Evolutionary conservation across 73 alveolate species (phyloP).

Genomic region (Paramecium bursaria): DNA sequence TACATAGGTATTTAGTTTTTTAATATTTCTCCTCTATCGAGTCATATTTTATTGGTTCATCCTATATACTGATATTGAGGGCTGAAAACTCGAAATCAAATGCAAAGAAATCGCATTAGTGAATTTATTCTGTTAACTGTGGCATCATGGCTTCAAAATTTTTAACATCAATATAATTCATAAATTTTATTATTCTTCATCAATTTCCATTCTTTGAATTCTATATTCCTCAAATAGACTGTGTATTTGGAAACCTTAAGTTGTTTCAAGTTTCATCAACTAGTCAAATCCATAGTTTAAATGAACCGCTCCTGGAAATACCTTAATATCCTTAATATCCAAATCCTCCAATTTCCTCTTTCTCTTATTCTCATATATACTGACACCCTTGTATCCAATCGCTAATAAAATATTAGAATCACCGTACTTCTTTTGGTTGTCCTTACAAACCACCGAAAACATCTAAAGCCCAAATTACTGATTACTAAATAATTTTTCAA

Average conservation of each 20-base stretch:
- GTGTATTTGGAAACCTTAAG: slow-evolving; percentile 39
- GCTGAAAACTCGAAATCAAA: too few species aligned
- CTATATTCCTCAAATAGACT: slow-evolving; percentile 46
- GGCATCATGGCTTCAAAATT: too few species aligned
- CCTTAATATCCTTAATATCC: slow-evolving; percentile 10
- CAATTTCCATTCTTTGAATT: background rate
- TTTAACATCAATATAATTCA: background rate
- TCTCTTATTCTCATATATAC: background rate
- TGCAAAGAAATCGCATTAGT: too few species aligned
- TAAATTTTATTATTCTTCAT: background rate
- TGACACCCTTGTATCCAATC: slow-evolving; percentile 21
- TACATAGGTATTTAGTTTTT: too few species aligned
- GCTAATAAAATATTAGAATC: slow-evolving; percentile 4
- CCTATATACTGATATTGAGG: too few species aligned
- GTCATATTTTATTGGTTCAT: too few species aligned
- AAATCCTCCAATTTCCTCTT: background rate
- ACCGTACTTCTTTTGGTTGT: background rate
- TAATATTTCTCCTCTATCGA: too few species aligned
- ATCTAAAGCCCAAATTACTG: background rate
- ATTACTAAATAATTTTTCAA: background rate
- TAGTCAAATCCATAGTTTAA: background rate
- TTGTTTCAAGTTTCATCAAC: slow-evolving; percentile 7
- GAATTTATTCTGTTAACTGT: too few species aligned
- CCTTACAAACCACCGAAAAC: slow-evolving; percentile 15
- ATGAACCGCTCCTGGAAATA: slow-evolving; percentile 26